Evolutionary conservation across 2,329 filamentous ascomycete genomes (phyloP), one percentile per base, ranked within the genome.

Genomic region (Microthyrium microscopicum): DNA sequence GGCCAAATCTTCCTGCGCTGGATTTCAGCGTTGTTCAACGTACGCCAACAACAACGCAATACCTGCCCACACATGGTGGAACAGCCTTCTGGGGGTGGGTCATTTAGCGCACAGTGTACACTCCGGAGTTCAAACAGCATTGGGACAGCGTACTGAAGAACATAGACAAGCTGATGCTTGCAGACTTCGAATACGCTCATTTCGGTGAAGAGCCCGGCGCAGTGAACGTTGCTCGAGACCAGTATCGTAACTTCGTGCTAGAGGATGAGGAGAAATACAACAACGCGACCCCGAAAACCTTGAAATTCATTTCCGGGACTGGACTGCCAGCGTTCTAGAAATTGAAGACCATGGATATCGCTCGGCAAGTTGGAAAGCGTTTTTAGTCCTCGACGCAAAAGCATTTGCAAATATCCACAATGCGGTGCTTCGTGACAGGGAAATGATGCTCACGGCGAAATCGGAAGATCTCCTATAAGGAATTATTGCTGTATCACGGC

Each of bases 71-170:
- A 20, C 3, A 31, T 5, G 7, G 3, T 22, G 13, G 2, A 11
- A 29, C 19, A 12, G 29, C 44, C 48, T 43, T 50, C 64, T 25
- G 22, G n/a, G n/a, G n/a, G n/a, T n/a, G n/a, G n/a, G n/a, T n/a
- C n/a, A n/a, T n/a, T n/a, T n/a, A n/a, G n/a, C n/a, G n/a, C n/a
- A n/a, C n/a, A n/a, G n/a, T n/a, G n/a, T n/a, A n/a, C n/a, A n/a
- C n/a, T n/a, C n/a, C n/a, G n/a, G n/a, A n/a, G n/a, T n/a, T n/a
- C n/a, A n/a, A n/a, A n/a, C n/a, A n/a, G n/a, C n/a, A n/a, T n/a
- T n/a, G n/a, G n/a, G n/a, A n/a, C n/a, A n/a, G n/a, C n/a, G n/a
- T n/a, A n/a, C n/a, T n/a, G n/a, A 12, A 9, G n/a, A n/a, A n/a
- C n/a, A n/a, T n/a, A n/a, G n/a, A n/a, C n/a, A n/a, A n/a, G n/a